Evolutionary conservation across 2,329 filamentous ascomycete species (phyloP).

Genomic region (Aspergillus transmontanensis): DNA sequence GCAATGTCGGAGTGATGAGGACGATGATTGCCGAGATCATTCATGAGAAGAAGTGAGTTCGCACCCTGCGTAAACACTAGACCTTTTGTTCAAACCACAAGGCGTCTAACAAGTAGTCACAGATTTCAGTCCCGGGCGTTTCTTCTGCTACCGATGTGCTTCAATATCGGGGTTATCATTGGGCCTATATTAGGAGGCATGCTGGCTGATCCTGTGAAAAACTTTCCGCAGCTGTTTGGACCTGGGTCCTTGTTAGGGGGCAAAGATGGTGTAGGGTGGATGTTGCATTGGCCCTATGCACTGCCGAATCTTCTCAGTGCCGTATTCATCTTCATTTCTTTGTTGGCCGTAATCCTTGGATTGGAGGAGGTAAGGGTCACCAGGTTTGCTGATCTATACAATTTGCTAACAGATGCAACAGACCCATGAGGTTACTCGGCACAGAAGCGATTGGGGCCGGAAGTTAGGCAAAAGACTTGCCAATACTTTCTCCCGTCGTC

Average conservation of each 20-base stretch:
- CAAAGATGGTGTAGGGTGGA: constrained; percentile 63
- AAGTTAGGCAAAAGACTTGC: constrained; percentile 39
- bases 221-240: constrained; percentile 65
- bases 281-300: constrained; percentile 67
- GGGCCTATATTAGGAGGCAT: constrained; percentile 65
- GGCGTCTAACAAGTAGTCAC: not conserved
- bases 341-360: constrained; percentile 61
- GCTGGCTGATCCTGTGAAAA: constrained; percentile 66
- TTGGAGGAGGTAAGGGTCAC: constrained; percentile 61
- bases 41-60: constrained; percentile 63
- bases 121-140: constrained; percentile 58
- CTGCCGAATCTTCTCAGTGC: constrained; percentile 70
- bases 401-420: constrained; percentile 12
- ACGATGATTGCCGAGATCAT: constrained; percentile 75
- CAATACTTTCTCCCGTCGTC: constrained; percentile 28
- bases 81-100: not conserved
- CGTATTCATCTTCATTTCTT: constrained; percentile 59
- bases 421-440: constrained; percentile 42
- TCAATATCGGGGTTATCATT: constrained; percentile 67
- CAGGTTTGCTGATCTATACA: not conserved
- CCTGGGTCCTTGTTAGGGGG: constrained; percentile 60
- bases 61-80: too few species aligned
- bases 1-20: constrained; percentile 73
- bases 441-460: constrained; percentile 46
- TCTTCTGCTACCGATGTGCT: constrained; percentile 66